Base-by-base conservation (phyloP, 2,329 filamentous ascomycete genomes). In the Coniochaeta pulveracea region DNA sequence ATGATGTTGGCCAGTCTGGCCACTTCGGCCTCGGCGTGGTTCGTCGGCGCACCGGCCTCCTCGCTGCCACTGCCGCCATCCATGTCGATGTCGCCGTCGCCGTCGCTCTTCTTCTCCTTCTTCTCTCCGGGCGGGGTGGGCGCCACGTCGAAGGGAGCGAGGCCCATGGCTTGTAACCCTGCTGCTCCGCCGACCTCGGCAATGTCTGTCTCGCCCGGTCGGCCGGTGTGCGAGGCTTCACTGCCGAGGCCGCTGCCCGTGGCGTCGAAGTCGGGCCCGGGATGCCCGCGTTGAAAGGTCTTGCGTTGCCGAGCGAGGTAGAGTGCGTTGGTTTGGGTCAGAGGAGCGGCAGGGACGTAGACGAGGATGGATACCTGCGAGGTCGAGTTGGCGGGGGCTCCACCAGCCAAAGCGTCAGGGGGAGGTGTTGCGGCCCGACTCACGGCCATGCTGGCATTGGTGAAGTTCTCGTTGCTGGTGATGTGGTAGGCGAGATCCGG, bases 401-500 rank as follows among this genome's bases (percentile, higher is more conserved):
- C n/a, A 9, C 27, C 27, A 6, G 12, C 14, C 14, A 8, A 15
- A 3, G 26, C 22, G 18, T 34, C 34, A 3, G 50, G 48, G 8
- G 49, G 47, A 5, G 52, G 52, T 9, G 47, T 60, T 28, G 54
- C 50, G 6, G 51, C 49, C 26, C 47, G 47, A 34, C 37, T 50
- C 23, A 42, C 49, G 34, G 50, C 51, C 41, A 54, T 47, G 41
- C 56, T 62, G 36, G 60, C 61, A 47, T 67, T 67, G 38, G 66
- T 65, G 42, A 60, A 61, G 46, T 73, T 68, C 42, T 60, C 61
- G 48, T 68, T 67, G 38, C 66, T 65, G 41, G 61, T 61, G 46
- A 73, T 68, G 43, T 69, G 66, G 48, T 72, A 73, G 6, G 68
- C 63, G 39, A 71, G 60, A 41, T 73, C 69, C 15, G 67, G 67